These are phyloP conservation scores for Panicum hallii DNA, from an alignment of 202 grass and related monocot genomes.

Conservation along the genomic window DNA sequence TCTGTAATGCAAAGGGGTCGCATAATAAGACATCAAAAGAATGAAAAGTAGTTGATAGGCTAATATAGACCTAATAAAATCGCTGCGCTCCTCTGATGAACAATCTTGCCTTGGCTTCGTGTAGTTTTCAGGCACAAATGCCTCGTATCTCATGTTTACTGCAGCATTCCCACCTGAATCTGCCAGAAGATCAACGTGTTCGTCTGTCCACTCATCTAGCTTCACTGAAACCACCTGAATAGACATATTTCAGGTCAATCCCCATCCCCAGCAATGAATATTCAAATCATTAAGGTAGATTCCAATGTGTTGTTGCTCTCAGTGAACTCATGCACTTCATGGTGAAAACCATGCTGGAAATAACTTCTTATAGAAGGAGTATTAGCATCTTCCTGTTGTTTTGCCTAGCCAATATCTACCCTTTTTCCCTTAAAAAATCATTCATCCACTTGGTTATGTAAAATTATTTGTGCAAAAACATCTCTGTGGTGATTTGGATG, in stretches of 20 bases:
- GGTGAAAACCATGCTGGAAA: neutral
- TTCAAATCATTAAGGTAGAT: slow-evolving; percentile 11
- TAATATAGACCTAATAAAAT: slow-evolving; percentile 77
- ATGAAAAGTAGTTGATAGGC: neutral
- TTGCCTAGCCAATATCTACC: neutral
- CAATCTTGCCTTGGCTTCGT: slow-evolving; percentile 81
- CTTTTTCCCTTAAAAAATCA: neutral
- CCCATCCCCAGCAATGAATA: slow-evolving; percentile 4
- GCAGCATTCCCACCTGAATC: slow-evolving; percentile 79
- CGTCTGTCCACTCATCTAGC: slow-evolving; percentile 93
- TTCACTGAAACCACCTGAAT: slow-evolving; percentile 86
- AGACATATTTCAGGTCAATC: slow-evolving; percentile 36
- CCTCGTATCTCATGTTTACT: slow-evolving; percentile 85
- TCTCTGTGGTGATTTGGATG: neutral
- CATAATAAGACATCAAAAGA: neutral
- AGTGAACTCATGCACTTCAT: slow-evolving; percentile 26
- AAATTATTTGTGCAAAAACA: slow-evolving; percentile 15
- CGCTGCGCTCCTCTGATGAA: slow-evolving; percentile 69
- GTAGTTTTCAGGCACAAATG: slow-evolving; percentile 70
- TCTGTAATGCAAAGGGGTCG: neutral
- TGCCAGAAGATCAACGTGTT: slow-evolving; percentile 76
- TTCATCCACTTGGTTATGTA: slow-evolving; percentile 6
- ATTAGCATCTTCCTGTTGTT: neutral
- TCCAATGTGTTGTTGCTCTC: neutral
- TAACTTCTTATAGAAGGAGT: neutral